phyloP scores from a whole-genome alignment of 306 rosid genomes.

The Trifolium pratense region DNA sequence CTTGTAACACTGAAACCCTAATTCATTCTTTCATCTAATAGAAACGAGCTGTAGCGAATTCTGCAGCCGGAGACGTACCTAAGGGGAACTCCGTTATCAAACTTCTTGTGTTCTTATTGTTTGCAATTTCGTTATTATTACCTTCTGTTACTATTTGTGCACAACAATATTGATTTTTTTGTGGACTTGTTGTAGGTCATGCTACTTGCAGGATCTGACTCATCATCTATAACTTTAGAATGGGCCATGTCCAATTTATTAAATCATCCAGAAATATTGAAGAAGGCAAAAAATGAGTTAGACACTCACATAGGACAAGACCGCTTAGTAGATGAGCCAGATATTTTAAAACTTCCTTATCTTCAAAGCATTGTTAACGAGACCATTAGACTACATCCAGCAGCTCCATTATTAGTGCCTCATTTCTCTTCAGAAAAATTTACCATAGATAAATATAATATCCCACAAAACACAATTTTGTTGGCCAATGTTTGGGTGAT shows the following conservation, averaged over 20 bases:
- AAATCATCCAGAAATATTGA: conserved; percentile 44
- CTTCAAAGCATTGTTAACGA: conserved; percentile 53
- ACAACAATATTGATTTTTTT: not conserved
- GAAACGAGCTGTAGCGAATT: no score
- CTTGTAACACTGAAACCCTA: no score
- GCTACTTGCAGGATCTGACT: conserved; percentile 52
- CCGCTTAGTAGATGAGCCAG: conserved; percentile 44
- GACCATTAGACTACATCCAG: conserved; percentile 48
- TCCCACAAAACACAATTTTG: conserved; percentile 52
- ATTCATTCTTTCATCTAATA: no score
- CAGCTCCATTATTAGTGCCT: conserved; percentile 54
- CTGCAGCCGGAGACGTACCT: no score
- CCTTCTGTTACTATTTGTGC: no score
- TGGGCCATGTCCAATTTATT: conserved; percentile 64
- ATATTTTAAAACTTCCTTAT: conserved; percentile 52
- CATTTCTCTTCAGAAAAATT: conserved; percentile 53
- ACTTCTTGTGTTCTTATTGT: no score
- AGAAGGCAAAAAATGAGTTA: conserved; percentile 49
- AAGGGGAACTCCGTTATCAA: no score
- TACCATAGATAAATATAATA: conserved; percentile 38
- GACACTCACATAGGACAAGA: conserved; percentile 44
- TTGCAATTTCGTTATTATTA: no score
- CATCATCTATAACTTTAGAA: conserved; percentile 57
- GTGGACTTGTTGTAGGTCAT: conserved; percentile 38
- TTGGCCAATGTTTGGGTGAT: conserved; percentile 60